Percentiles rank a stretch among this genome's conserved stretches.
Evolutionary conservation across 768 basidiomycete genomes (phyloP).

Genomic region (Tephrocybe sp.): DNA sequence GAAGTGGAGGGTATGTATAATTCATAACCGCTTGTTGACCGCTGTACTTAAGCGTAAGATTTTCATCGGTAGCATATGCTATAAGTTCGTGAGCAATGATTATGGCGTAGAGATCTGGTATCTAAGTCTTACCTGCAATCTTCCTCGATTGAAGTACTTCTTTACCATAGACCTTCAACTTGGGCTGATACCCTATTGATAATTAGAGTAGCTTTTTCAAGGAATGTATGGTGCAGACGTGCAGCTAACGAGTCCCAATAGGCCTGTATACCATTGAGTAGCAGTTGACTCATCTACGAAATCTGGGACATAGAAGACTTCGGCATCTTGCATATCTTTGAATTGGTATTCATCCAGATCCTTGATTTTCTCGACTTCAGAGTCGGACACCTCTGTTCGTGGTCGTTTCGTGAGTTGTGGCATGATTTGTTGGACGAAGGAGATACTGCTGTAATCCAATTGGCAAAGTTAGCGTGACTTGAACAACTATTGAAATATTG

Average conservation of each 20-base stretch:
- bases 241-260: slow-evolving; percentile 16
- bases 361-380: slow-evolving; percentile 12
- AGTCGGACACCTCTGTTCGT: slow-evolving; percentile 9
- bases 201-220: neutral
- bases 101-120: neutral
- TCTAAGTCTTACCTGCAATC: slow-evolving; percentile 25
- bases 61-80: slow-evolving; percentile 27
- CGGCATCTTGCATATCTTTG: slow-evolving; percentile 24
- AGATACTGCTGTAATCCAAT: too few species aligned
- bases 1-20: slow-evolving; percentile 25
- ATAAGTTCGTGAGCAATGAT: neutral
- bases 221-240: neutral
- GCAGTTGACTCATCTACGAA: slow-evolving; percentile 20
- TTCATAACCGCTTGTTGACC: slow-evolving; percentile 27
- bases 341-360: slow-evolving; percentile 17
- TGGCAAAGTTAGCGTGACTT: too few species aligned
- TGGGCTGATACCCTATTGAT: slow-evolving; percentile 26
- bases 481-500: too few species aligned
- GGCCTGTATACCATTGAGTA: slow-evolving; percentile 20
- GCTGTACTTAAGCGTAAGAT: slow-evolving; percentile 26
- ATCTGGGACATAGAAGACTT: slow-evolving; percentile 25
- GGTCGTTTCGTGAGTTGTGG: slow-evolving; percentile 7
- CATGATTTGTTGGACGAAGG: too few species aligned
- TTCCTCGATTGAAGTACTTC: slow-evolving; percentile 27
- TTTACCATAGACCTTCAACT: slow-evolving; percentile 25